A percentile compares a stretch with the other conserved stretches of the same genome.
phyloP scores from a whole-genome alignment of 768 basidiomycete genomes.

The Termitomyces sp. region DNA sequence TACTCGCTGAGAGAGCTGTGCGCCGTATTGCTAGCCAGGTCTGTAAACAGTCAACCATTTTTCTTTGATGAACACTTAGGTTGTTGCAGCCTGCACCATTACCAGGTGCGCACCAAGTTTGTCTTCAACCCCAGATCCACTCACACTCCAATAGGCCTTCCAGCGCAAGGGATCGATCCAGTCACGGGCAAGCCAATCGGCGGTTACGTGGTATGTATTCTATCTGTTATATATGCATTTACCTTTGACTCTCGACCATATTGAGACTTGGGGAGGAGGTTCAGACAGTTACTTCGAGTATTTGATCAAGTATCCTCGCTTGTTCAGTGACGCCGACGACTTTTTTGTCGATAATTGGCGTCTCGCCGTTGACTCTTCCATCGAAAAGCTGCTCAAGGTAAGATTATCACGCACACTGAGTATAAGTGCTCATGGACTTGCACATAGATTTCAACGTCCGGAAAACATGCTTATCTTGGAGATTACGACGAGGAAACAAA shows the following conservation, averaged over 20 bases:
- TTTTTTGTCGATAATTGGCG: constrained; percentile 67
- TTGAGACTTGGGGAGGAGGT: constrained; percentile 62
- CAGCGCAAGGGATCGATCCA: constrained; percentile 55
- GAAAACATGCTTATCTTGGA: constrained; percentile 59
- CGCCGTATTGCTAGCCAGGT: constrained; percentile 47
- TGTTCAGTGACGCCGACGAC: constrained; percentile 60
- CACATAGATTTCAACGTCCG: constrained; percentile 67
- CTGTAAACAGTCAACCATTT: constrained; percentile 8
- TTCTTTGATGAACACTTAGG: background rate
- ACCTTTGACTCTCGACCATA: background rate
- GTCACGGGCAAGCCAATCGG: constrained; percentile 42
- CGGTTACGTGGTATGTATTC: constrained; percentile 46
- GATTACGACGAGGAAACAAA: constrained; percentile 46
- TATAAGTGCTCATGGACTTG: background rate
- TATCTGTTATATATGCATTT: constrained; percentile 10
- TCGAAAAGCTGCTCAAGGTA: constrained; percentile 57
- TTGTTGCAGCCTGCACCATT: constrained; percentile 32
- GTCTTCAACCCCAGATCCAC: constrained; percentile 35
- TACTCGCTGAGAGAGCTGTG: constrained; percentile 51
- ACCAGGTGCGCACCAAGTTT: constrained; percentile 22
- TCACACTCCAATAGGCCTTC: constrained; percentile 36
- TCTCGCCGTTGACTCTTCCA: constrained; percentile 71
- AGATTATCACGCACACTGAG: constrained; percentile 12
- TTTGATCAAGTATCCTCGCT: constrained; percentile 68
- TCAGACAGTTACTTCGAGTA: constrained; percentile 81